A percentile compares a stretch with the other conserved stretches of the same genome.
Conservation (phyloP, 2,329 filamentous ascomycete species). For the Sporothrix protearum region DNA sequence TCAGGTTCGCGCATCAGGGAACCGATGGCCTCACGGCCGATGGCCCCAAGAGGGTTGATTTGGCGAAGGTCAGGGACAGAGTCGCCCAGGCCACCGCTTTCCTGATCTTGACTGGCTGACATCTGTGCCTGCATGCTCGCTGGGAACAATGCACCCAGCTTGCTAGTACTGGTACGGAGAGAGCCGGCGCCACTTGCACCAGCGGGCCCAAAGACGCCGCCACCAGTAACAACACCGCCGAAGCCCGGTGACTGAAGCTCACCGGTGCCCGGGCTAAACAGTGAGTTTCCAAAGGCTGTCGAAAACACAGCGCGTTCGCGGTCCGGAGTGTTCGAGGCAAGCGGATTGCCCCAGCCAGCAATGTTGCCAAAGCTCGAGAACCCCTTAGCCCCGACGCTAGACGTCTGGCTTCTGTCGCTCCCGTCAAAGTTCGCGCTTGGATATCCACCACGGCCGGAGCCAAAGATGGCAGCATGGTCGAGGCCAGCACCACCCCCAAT, state of each 20-base stretch:
- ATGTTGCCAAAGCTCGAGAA: slow-evolving; percentile 63
- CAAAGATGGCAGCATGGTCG: slow-evolving; percentile 51
- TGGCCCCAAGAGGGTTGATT: slow-evolving; percentile 60
- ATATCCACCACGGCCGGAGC: slow-evolving; percentile 52
- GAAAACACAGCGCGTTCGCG: slow-evolving; percentile 56
- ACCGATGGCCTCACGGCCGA: slow-evolving; percentile 60
- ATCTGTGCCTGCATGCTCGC: slow-evolving; percentile 87
- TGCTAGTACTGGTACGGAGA: slow-evolving; percentile 67
- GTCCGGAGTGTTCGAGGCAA: slow-evolving; percentile 65
- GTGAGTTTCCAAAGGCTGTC: slow-evolving; percentile 69
- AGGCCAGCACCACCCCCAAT: slow-evolving; percentile 39
- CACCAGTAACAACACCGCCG: slow-evolving; percentile 48
- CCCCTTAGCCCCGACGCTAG: slow-evolving; percentile 75
- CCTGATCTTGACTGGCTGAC: slow-evolving; percentile 54
- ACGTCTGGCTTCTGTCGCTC: slow-evolving; percentile 89
- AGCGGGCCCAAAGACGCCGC: slow-evolving; percentile 38
- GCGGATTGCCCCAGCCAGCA: slow-evolving; percentile 56
- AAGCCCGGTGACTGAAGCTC: slow-evolving; percentile 75
- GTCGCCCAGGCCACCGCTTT: slow-evolving; percentile 58
- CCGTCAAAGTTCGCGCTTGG: slow-evolving; percentile 54
- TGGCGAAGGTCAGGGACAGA: slow-evolving; percentile 58
- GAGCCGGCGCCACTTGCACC: slow-evolving; percentile 53
- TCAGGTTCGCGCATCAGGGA: slow-evolving; percentile 55
- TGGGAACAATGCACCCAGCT: slow-evolving; percentile 83
- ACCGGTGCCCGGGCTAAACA: slow-evolving; percentile 67